Conservation (phyloP, 495 filamentous ascomycete species). For the Xylaria bambusicola region DNA sequence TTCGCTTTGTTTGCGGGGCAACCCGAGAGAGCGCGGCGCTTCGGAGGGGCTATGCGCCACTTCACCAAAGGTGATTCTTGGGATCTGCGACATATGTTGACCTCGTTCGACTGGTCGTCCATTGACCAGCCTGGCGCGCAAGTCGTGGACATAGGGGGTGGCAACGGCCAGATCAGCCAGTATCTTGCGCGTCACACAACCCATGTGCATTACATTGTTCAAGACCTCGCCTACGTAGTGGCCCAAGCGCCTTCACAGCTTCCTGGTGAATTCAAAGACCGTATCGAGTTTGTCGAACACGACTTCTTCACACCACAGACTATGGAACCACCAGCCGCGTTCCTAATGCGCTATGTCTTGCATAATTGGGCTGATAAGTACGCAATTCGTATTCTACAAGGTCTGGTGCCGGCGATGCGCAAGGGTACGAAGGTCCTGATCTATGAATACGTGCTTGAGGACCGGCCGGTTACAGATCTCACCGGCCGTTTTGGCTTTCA, state of each 20-base stretch:
- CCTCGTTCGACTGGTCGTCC: background rate
- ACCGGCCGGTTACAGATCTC: conserved; percentile 7
- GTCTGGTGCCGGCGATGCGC: conserved; percentile 33
- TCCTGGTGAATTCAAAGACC: conserved; percentile 11
- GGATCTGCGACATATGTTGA: conserved; percentile 6
- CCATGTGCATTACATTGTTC: conserved; percentile 19
- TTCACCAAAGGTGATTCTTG: conserved; percentile 6
- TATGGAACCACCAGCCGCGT: conserved; percentile 44
- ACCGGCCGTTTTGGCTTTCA: conserved; percentile 10
- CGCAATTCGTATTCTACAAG: conserved; percentile 40
- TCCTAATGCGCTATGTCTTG: conserved; percentile 51
- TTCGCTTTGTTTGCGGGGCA: conserved; percentile 14
- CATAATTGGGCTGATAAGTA: conserved; percentile 50
- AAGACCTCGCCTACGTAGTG: conserved; percentile 31
- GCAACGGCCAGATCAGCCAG: conserved; percentile 12
- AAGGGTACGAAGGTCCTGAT: conserved; percentile 7
- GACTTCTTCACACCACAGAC: conserved; percentile 52
- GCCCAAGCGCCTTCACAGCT: background rate
- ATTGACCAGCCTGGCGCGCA: background rate
- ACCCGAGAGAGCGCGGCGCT: conserved; percentile 30
- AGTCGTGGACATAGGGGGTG: conserved; percentile 36
- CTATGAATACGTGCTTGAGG: conserved; percentile 9
- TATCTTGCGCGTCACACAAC: conserved; percentile 2
- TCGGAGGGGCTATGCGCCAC: conserved; percentile 17
- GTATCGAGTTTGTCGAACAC: conserved; percentile 40